These are phyloP conservation scores for Mucor mucedo DNA, from an alignment of 371 early-diverging fungal species.

Conservation along the genomic window DNA sequence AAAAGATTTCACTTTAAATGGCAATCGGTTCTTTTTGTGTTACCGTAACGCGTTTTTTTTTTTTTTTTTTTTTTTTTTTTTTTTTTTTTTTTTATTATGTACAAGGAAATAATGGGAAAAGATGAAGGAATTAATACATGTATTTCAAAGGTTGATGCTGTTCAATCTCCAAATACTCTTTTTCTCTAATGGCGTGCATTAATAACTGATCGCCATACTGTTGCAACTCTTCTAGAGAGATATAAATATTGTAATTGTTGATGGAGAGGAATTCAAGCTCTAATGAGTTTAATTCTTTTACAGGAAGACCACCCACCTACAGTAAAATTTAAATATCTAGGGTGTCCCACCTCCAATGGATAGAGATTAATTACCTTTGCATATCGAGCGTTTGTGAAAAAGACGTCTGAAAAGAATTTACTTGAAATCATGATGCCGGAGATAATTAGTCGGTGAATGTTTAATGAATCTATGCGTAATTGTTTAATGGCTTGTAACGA, in stretches of 20 bases:
- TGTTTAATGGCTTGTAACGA: constrained; percentile 42
- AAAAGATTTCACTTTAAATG: neutral
- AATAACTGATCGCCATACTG: constrained; percentile 75
- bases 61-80: neutral
- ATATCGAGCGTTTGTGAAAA: constrained; percentile 85
- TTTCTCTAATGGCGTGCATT: constrained; percentile 51
- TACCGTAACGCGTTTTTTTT: neutral
- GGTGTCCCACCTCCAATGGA: neutral
- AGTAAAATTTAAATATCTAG: neutral
- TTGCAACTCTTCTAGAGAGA: constrained; percentile 81
- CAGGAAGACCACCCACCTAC: constrained; percentile 92
- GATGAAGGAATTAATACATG: neutral
- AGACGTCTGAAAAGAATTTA: constrained; percentile 86
- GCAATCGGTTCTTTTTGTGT: neutral
- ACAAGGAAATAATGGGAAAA: neutral
- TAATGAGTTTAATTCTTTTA: constrained; percentile 87
- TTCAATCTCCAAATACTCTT: constrained; percentile 1
- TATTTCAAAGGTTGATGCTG: neutral
- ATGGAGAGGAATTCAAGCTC: constrained; percentile 83
- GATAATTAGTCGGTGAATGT: constrained; percentile 85
- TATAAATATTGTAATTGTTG: constrained; percentile 77
- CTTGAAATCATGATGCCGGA: constrained; percentile 77
- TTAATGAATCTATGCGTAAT: constrained; percentile 79
- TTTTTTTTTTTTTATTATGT: neutral
- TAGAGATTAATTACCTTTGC: constrained; percentile 59